Evolutionary conservation across 2,329 filamentous ascomycete species (phyloP), one percentile per base, ranked within the genome.

Genomic region (Ceratocystis lukuohia): DNA sequence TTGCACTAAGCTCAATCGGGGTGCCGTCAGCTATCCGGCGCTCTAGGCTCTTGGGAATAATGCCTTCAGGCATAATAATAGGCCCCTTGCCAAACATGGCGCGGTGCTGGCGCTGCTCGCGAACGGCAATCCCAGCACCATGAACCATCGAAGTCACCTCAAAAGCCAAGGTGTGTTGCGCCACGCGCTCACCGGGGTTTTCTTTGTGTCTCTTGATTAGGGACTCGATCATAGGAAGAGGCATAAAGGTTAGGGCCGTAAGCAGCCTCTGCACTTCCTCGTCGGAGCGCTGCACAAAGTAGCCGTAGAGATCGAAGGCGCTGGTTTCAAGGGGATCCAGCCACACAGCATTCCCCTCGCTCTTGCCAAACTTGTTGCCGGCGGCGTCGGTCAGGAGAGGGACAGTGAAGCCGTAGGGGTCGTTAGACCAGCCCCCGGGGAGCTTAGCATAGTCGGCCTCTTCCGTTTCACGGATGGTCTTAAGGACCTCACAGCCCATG

Each of bases 341-440:
- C 94, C 94, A 99, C 45, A 99, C 77, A 1, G 93, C 92, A 74
- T 97, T 97, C 30, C 92, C 93, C 1, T 91, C 88, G 69, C 87
- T 95, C 78, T 99, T 99, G 64, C 94, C 94, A 71, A 97, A 92
- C 75, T 99, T 99, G 73, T 84, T 85, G 20, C 94, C 94, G 0
- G 88, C 84, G 0, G 89, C 80, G 64, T 93, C 92, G 0, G 91
- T 96, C 46, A 99, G 79, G 1, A 99, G 82, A 0, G 94, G 94
- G 0, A 93, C 91, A 0, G 94, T 97, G 70, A 99, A 88, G 6
- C 94, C 94, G 69, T 93, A 83, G 0, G 92, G 90, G 17, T 81
- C 80, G 70, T 84, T 75, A 3, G 78, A 72, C 70, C 78, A 76
- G 44, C 74, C 76, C 1, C 72, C 68, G 17, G 79, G 77, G 61